A percentile compares a stretch with the other conserved stretches of the same genome.
Conservation (phyloP, 331 rosid genomes). For the Acacia concinna region DNA sequence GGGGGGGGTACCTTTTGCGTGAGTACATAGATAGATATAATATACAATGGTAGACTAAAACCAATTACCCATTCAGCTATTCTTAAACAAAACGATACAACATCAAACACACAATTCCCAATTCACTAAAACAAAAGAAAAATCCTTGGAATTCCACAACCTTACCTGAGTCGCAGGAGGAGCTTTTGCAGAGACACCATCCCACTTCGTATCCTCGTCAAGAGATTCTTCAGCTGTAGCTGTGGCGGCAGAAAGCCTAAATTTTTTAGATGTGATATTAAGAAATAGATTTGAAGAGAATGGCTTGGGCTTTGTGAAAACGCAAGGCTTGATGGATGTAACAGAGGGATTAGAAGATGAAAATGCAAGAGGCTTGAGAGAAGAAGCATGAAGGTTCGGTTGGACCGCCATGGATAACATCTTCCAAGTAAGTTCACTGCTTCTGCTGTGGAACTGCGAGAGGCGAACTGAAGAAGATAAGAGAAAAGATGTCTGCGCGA, state of each 20-base stretch:
- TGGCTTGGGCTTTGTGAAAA: slow-evolving; percentile 24
- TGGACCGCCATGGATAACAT: slow-evolving; percentile 55
- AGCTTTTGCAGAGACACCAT: slow-evolving; percentile 17
- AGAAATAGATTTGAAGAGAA: background rate
- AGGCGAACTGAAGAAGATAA: background rate
- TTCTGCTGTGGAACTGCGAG: background rate
- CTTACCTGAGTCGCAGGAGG: slow-evolving; percentile 45
- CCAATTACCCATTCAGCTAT: background rate
- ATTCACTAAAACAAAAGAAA: background rate
- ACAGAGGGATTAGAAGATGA: slow-evolving; percentile 21
- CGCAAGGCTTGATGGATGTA: slow-evolving; percentile 32
- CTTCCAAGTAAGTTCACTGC: background rate
- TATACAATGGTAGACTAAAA: background rate
- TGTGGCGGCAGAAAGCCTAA: slow-evolving; percentile 34
- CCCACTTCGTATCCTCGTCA: slow-evolving; percentile 33
- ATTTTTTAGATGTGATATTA: slow-evolving; percentile 1
- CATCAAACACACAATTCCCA: background rate
- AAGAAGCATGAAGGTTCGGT: slow-evolving; percentile 37
- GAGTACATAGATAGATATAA: background rate
- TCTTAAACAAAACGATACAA: background rate
- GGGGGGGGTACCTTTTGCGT: too few relatives aligned
- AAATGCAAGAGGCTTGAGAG: slow-evolving; percentile 41
- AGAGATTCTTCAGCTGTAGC: slow-evolving; percentile 38
- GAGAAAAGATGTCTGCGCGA: background rate
- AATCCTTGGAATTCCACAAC: background rate